Conservation (phyloP, 805 yeast genomes). For the Wickerhamiella alocasiicola region DNA sequence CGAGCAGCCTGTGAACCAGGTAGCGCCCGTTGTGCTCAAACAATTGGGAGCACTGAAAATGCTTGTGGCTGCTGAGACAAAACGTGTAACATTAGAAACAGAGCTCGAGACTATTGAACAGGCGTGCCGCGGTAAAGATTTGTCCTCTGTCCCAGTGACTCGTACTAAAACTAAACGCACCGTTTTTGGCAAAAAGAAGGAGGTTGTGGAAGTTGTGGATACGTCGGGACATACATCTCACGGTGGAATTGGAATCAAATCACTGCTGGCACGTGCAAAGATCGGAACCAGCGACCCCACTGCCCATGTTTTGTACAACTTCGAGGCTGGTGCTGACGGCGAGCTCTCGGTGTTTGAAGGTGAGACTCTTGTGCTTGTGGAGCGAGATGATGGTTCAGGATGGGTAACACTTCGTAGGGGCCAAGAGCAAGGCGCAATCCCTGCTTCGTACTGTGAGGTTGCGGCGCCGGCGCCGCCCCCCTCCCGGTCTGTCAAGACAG, state of each 20-base stretch:
- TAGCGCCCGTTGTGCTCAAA: slow-evolving; percentile 32
- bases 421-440: slow-evolving; percentile 65
- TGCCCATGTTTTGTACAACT: slow-evolving; percentile 37
- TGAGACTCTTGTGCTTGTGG: slow-evolving; percentile 45
- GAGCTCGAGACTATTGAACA: slow-evolving; percentile 82
- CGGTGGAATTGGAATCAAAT: slow-evolving; percentile 18
- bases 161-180: slow-evolving; percentile 44
- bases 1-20: slow-evolving; percentile 12
- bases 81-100: slow-evolving; percentile 65
- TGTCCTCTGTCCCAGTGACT: slow-evolving; percentile 25
- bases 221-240: slow-evolving; percentile 9
- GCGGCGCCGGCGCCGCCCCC: slow-evolving; percentile 52
- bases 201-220: slow-evolving; percentile 22
- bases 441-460: slow-evolving; percentile 61
- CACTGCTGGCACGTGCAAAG: slow-evolving; percentile 20
- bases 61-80: slow-evolving; percentile 62
- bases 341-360: slow-evolving; percentile 55
- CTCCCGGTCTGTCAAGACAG: slow-evolving; percentile 36
- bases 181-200: slow-evolving; percentile 34
- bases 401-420: slow-evolving; percentile 61
- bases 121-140: slow-evolving; percentile 55
- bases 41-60: slow-evolving; percentile 43
- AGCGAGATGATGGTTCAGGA: slow-evolving; percentile 78
- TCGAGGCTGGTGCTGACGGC: slow-evolving; percentile 58
- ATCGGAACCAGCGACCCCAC: slow-evolving; percentile 17